Evolutionary conservation across 805 yeast genomes (phyloP), one percentile per base, ranked within the genome.

Genomic region (Sporopachydermia lactativora): DNA sequence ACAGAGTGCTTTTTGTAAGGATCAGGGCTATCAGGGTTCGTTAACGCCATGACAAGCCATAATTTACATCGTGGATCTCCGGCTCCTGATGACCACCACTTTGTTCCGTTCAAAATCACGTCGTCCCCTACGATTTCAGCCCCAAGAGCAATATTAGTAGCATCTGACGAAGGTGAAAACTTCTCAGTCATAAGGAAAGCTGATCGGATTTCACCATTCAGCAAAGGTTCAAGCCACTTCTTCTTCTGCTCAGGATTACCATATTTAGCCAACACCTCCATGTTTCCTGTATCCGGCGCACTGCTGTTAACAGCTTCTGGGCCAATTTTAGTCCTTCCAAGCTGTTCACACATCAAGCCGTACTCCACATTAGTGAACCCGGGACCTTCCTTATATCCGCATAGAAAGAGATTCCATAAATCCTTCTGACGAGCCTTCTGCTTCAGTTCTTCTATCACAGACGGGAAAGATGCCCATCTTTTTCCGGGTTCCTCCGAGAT

Each of bases 41-140:
- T 69, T 53, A 68, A 67, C 50, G 73, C 71, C 74, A 70, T 70
- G 17, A 68, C 70, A 41, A 71, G 58, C 70, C 74, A 66, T 14
- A 71, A 66, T 34, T 57, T 48, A 53, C 76, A 68, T 41, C 79
- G 65, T 17, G 80, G 81, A 52, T 75, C 81, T 17, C 80, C 81
- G 34, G 80, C 81, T 18, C 81, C 81, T 0, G 80, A 72, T 2
- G 80, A 76, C 66, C 76, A 75, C 82, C 82, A 76, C 52, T 77
- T 77, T 41, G 72, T 65, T 4, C 82, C 82, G 45, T 71, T 71
- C 38, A 77, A 47, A 2, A 73, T 68, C 40, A 63, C 71, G 34
- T 57, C 48, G 15, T 67, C 64, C 3, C 72, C 77, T 13, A 52
- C 54, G 3, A 51, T 50, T 43, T 58, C 62, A 19, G 77, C 76